These are phyloP conservation scores for Phoma herbarum DNA, from an alignment of 2,329 filamentous ascomycete species.

Conservation along the genomic window DNA sequence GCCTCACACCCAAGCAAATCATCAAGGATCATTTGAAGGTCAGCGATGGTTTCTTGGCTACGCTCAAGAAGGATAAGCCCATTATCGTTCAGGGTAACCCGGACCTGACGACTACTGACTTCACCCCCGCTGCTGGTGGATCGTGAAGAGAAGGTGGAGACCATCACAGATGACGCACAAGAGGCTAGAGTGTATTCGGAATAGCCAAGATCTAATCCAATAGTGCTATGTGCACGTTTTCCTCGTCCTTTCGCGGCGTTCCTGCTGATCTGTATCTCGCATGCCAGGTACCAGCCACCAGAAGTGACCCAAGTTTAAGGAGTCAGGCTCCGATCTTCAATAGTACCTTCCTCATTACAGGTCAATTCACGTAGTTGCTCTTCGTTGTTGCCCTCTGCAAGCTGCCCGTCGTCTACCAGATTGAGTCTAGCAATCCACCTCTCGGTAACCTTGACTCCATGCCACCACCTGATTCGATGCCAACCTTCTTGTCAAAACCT, in stretches of 20 bases:
- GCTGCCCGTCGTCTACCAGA: background rate
- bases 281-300: too few relatives aligned
- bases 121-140: constrained; percentile 26
- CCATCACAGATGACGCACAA: background rate
- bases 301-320: background rate
- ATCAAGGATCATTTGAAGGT: constrained; percentile 47
- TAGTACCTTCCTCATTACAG: background rate
- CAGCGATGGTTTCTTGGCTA: constrained; percentile 35
- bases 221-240: background rate
- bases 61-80: constrained; percentile 51
- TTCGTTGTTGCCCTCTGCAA: background rate
- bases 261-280: background rate
- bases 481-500: constrained; percentile 25
- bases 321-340: background rate
- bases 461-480: constrained; percentile 29
- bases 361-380: background rate
- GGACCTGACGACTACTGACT: constrained; percentile 51
- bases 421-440: constrained; percentile 25
- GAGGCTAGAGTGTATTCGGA: background rate
- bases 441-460: constrained; percentile 30
- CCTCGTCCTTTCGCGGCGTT: background rate
- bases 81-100: constrained; percentile 52
- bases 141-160: background rate
- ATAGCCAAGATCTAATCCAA: background rate
- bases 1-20: constrained; percentile 56